Conservation (phyloP, 805 yeast genomes). For the Candida ovalis region DNA sequence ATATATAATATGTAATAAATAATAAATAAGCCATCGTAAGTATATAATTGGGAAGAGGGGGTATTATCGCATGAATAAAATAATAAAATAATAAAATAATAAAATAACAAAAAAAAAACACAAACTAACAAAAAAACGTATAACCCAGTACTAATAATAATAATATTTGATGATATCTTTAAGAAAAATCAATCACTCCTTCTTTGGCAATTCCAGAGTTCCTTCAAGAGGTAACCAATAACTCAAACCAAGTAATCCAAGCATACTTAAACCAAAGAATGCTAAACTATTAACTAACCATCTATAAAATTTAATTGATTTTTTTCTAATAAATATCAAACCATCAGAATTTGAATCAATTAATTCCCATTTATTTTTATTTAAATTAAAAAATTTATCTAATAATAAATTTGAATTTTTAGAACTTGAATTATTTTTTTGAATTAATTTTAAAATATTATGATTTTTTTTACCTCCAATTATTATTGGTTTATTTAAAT, state of each 20-base stretch:
- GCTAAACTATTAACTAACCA: slow-evolving; percentile 26
- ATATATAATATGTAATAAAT: too few relatives aligned
- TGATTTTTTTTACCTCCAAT: background rate
- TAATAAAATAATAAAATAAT: too few relatives aligned
- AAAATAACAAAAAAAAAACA: too few relatives aligned
- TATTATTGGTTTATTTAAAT: background rate
- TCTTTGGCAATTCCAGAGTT: slow-evolving; percentile 2
- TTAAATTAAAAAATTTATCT: slow-evolving; percentile 38
- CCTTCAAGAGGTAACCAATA: slow-evolving; percentile 8
- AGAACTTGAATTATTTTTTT: slow-evolving; percentile 24
- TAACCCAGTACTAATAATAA: too few relatives aligned
- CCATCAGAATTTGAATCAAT: slow-evolving; percentile 45
- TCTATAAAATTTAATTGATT: slow-evolving; percentile 6
- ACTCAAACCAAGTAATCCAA: slow-evolving; percentile 26
- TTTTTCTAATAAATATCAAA: slow-evolving; percentile 38
- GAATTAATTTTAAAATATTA: background rate
- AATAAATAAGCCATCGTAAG: too few relatives aligned
- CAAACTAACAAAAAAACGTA: too few relatives aligned
- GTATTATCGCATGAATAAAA: too few relatives aligned
- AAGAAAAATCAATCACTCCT: background rate
- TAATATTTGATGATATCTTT: too few relatives aligned
- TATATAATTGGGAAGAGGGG: too few relatives aligned
- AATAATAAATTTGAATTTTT: slow-evolving; percentile 36
- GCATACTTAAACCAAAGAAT: slow-evolving; percentile 27
- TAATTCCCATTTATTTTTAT: slow-evolving; percentile 48